Conservation (phyloP, 371 early-diverging fungal species). For the Circinella minor region DNA sequence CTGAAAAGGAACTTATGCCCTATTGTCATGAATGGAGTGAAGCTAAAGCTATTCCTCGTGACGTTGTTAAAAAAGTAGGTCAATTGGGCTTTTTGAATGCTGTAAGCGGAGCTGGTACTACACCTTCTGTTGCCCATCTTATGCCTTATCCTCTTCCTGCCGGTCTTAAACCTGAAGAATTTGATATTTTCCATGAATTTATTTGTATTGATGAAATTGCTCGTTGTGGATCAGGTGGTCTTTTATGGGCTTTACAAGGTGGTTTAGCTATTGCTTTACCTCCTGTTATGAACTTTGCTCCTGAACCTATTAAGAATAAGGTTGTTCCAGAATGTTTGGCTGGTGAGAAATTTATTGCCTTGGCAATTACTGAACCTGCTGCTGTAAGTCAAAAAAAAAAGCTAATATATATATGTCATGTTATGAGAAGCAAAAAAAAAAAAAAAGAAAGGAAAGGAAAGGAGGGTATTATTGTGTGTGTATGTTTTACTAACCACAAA, state of each 20-base stretch:
- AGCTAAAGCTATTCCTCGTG: slow-evolving; percentile 74
- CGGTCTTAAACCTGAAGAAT: slow-evolving; percentile 59
- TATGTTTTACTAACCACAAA: no score
- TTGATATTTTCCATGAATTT: slow-evolving; percentile 82
- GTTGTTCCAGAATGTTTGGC: slow-evolving; percentile 73
- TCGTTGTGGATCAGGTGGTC: slow-evolving; percentile 85
- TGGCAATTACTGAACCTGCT: slow-evolving; percentile 75
- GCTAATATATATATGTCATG: no score
- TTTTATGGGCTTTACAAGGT: slow-evolving; percentile 83
- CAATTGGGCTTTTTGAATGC: slow-evolving; percentile 70
- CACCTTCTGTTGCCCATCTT: slow-evolving; percentile 21
- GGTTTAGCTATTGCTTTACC: slow-evolving; percentile 72
- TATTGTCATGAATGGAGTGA: slow-evolving; percentile 88
- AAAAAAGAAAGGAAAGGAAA: no score
- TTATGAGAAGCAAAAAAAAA: no score
- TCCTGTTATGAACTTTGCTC: slow-evolving; percentile 80
- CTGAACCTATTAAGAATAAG: slow-evolving; percentile 68
- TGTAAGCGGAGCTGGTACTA: slow-evolving; percentile 62
- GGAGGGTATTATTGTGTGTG: no score
- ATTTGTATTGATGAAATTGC: slow-evolving; percentile 81
- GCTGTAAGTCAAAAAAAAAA: slow-evolving; percentile 24
- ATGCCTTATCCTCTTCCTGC: slow-evolving; percentile 46
- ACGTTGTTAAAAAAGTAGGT: slow-evolving; percentile 71
- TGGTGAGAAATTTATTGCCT: slow-evolving; percentile 81
- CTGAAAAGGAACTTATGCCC: slow-evolving; percentile 83